These are phyloP conservation scores for Neurospora sp. DNA, from an alignment of 495 filamentous ascomycete genomes.

Conservation along the genomic window DNA sequence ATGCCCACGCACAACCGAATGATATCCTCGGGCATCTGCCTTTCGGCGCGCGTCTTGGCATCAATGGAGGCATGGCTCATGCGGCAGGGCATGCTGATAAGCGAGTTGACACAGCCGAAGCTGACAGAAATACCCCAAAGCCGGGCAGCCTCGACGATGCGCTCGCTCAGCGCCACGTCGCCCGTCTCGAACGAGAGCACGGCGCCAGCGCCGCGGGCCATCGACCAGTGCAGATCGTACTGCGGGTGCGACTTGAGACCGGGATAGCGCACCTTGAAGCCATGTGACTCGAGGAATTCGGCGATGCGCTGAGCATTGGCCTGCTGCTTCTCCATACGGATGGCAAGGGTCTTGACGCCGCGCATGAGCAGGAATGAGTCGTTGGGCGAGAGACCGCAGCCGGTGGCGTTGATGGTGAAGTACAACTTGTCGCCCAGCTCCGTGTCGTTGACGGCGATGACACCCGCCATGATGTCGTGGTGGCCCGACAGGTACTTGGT, in stretches of 20 bases:
- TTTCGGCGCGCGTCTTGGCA: constrained; percentile 78
- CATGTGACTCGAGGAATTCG: constrained; percentile 79
- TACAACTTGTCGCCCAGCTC: constrained; percentile 79
- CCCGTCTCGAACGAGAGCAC: constrained; percentile 96
- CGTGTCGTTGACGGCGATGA: constrained; percentile 78
- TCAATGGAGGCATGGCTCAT: constrained; percentile 99
- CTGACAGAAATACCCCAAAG: constrained; percentile 93
- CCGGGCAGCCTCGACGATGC: constrained; percentile 85
- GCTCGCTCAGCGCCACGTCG: constrained; percentile 66
- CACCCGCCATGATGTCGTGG: constrained; percentile 97
- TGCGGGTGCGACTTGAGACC: constrained; percentile 90
- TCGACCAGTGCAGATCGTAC: constrained; percentile 89
- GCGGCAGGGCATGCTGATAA: constrained; percentile 98
- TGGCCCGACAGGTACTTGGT: constrained; percentile 98
- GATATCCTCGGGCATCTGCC: constrained; percentile 90
- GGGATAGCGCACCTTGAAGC: constrained; percentile 91
- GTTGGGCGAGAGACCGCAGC: constrained; percentile 87
- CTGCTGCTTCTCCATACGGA: constrained; percentile 98
- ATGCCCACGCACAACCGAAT: constrained; percentile 94
- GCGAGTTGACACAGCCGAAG: constrained; percentile 94
- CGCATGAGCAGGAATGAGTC: constrained; percentile 93
- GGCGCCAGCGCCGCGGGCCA: constrained; percentile 87
- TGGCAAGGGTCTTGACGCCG: constrained; percentile 89
- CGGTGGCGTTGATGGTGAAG: constrained; percentile 92
- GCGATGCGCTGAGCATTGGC: constrained; percentile 83